phyloP scores from a whole-genome alignment of 768 basidiomycete species.

The Panaeolus papilionaceus region DNA sequence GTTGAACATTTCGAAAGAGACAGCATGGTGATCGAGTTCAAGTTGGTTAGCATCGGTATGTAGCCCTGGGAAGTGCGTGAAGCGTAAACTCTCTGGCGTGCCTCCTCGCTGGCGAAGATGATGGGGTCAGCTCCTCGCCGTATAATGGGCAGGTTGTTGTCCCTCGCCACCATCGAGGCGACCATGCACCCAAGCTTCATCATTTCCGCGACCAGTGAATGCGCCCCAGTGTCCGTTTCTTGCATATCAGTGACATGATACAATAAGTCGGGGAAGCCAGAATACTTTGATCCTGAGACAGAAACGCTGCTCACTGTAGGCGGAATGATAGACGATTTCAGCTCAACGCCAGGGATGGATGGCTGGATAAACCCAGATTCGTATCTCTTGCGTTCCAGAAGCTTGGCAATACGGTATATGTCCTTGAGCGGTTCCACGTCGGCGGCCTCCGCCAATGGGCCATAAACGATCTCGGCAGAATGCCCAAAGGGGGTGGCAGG shows the following conservation, averaged over 20 bases:
- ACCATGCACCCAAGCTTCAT: conserved; percentile 84
- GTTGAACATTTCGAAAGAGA: conserved; percentile 51
- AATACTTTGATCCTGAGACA: conserved; percentile 35
- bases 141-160: conserved; percentile 64
- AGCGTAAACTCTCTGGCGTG: conserved; percentile 51
- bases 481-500: conserved; percentile 52
- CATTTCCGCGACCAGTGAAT: conserved; percentile 71
- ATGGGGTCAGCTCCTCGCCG: conserved; percentile 56
- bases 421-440: conserved; percentile 34
- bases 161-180: conserved; percentile 73
- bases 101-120: conserved; percentile 34
- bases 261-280: conserved; percentile 57
- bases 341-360: not conserved
- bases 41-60: conserved; percentile 44
- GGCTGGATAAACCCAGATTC: conserved; percentile 18
- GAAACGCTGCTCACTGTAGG: conserved; percentile 37
- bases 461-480: conserved; percentile 17
- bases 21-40: conserved; percentile 39
- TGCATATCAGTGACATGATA: conserved; percentile 48
- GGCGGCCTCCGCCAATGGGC: conserved; percentile 24
- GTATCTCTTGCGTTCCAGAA: conserved; percentile 23
- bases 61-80: conserved; percentile 52
- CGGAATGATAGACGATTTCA: conserved; percentile 31
- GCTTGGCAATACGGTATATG: conserved; percentile 28
- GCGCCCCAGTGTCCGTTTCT: conserved; percentile 46